A percentile compares a stretch with the other conserved stretches of the same genome.
phyloP scores from a whole-genome alignment of 805 yeast species.

The Candida palmyrensis region DNA sequence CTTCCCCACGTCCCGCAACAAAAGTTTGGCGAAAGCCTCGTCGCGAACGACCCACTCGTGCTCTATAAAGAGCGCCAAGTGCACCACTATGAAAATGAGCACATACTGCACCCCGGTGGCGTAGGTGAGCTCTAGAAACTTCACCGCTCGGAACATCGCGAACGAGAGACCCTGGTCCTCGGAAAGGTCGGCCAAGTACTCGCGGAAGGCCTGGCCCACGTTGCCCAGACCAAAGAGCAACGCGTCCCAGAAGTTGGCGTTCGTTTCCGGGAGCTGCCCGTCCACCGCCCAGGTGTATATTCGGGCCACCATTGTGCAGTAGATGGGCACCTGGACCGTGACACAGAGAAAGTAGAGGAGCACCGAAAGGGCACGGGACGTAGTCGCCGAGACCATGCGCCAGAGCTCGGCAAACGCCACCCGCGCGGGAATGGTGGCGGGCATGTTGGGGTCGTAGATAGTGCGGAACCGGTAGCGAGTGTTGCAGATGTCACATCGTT shows the following conservation, averaged over 20 bases:
- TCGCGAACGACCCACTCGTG: constrained; percentile 72
- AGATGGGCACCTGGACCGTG: constrained; percentile 50
- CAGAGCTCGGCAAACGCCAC: constrained; percentile 40
- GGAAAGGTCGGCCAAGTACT: constrained; percentile 8
- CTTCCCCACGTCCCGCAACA: constrained; percentile 55
- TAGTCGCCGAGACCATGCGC: constrained; percentile 9
- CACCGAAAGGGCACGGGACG: constrained; percentile 17
- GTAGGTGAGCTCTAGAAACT: constrained; percentile 28
- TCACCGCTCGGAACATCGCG: constrained; percentile 5
- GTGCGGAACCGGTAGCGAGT: constrained; percentile 65
- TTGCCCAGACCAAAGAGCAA: constrained; percentile 36
- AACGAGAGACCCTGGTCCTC: neutral
- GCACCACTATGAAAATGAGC: constrained; percentile 33
- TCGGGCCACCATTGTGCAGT: constrained; percentile 52
- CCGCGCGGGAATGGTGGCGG: constrained; percentile 51
- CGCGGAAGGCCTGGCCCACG: neutral
- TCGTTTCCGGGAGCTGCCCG: constrained; percentile 39
- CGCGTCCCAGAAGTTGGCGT: constrained; percentile 23
- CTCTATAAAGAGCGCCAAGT: constrained; percentile 46
- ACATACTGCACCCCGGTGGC: constrained; percentile 37
- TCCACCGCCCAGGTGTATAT: constrained; percentile 54
- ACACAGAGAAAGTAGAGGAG: constrained; percentile 38
- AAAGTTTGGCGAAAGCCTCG: constrained; percentile 58
- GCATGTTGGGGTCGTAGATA: constrained; percentile 61
- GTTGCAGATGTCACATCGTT: constrained; percentile 84